Base-by-base conservation (phyloP, 106 monocot genomes). In the Phalaenopsis aphrodite region DNA sequence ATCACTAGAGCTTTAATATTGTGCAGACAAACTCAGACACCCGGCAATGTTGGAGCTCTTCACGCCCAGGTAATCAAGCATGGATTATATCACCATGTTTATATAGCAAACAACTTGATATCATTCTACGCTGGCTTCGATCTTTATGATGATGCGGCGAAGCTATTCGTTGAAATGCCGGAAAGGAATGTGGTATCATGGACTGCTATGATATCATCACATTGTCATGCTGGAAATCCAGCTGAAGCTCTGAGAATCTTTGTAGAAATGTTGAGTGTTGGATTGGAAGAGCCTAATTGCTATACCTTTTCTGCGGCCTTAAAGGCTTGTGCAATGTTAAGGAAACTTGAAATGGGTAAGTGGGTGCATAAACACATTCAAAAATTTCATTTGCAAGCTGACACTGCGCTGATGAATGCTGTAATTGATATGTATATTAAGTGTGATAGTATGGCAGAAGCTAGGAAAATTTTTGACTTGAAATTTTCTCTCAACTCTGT, bases 391-490 rank as follows among this genome's bases (percentile, higher is more conserved):
- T 56, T 89, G 71, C 17, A 43, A n/a, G 80, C 47, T 8, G 95
- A 95, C 82, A 75, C 80, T 72, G 83, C 84, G 41, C 77, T 95
- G 82, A 85, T 85, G 82, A 95, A 95, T 82, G 81, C 89, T 48
- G 48, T 86, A 49, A 11, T 93, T 76, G 93, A 93, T 84, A 88
- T 95, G 93, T 95, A 93, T 82, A 48, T 89, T 43, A 90, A 89
- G 57, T 93, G 89, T 75, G 86, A 86, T 46, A 82, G 80, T 55
- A 74, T 91, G 79, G 67, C 19, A 65, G 95, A 91, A 79, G 91
- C 95, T 10, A 79, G 81, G 49, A 72, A 41, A 61, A 79, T 93
- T 57, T 95, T 95, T 76, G 85, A 93, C 75, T 77, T 43, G 56
- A 84, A 84, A 41, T 75, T 2, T 8, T 19, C 46, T 17, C 42